Evolutionary conservation across 2,329 filamentous ascomycete genomes (phyloP).

Genomic region (Fusarium sp.): DNA sequence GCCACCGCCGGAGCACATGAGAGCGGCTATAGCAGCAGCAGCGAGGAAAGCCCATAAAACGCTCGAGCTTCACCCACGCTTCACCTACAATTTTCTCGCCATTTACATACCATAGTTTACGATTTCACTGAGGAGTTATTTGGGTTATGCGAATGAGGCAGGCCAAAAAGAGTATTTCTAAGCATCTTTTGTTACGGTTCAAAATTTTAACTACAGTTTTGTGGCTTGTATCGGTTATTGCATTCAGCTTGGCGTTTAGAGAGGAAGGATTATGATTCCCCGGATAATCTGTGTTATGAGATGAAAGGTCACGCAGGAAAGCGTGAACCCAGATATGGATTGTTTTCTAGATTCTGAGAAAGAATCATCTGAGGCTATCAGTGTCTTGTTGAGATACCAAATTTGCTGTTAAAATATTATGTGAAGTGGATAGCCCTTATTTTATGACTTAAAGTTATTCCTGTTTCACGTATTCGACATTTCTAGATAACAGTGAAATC

Average conservation of each 20-base stretch:
- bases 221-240: constrained; percentile 18
- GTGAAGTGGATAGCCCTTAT: no score
- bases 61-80: neutral
- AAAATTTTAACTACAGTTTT: constrained; percentile 1
- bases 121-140: constrained; percentile 2
- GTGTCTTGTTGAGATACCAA: constrained; percentile 25
- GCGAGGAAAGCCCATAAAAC: constrained; percentile 42
- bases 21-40: constrained; percentile 51
- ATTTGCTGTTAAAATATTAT: constrained; percentile 2
- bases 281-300: constrained; percentile 13
- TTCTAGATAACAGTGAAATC: no score
- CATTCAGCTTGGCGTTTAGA: constrained; percentile 42
- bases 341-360: constrained; percentile 8
- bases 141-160: constrained; percentile 1
- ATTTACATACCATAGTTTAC: constrained; percentile 2
- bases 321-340: constrained; percentile 2
- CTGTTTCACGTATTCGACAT: no score
- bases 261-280: constrained; percentile 28
- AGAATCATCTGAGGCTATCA: neutral
- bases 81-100: neutral
- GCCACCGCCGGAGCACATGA: constrained; percentile 53
- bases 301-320: constrained; percentile 2
- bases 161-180: neutral
- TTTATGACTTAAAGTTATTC: no score
- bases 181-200: constrained; percentile 1